Evolutionary conservation across 176 grass and related monocot genomes (phyloP), one percentile per base, ranked within the genome.

Genomic region (Oryza rufipogon): DNA sequence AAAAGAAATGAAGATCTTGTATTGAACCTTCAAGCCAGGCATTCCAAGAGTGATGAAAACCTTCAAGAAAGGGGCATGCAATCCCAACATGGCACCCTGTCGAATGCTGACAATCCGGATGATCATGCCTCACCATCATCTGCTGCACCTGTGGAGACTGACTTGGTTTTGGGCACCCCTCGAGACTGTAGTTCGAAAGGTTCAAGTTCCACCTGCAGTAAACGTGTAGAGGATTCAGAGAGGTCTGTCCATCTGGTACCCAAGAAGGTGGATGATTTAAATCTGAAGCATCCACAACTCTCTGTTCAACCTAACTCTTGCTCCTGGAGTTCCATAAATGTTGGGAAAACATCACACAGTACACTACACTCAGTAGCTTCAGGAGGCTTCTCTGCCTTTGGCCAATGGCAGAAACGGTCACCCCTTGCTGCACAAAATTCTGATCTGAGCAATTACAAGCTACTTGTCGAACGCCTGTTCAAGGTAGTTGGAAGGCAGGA

Each of bases 401-500:
- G 86, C 38, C 90, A 92, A 67, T 87, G 80, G 60, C 81, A 77
- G 36, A 84, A 44, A 30, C 72, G 77, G 75, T 87, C 88, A 82
- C 64, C 79, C 60, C 44, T 71, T 4, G 9, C 74, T 36, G 20
- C n/a, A 85, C 88, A 87, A 82, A 84, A 70, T 20, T 68, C 68
- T 86, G 91, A 96, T 78, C 51, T 86, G 76, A 81, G 84, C 67
- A 82, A 91, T 90, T 96, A 96, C 78, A 99, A 99, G 79, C 56
- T 81, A 64, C 87, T 92, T 56, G 76, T 84, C 48, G 82, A 86
- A 71, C 71, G 17, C 69, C 79, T 99, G 78, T 86, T 92, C 68
- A 86, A 94, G 81, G 86, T 80, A 17, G 91, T 99, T 68, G 90
- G 91, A 42, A 87, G 91, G 76, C 97, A 99, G 74, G 96, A 96